Conservation (phyloP, 495 filamentous ascomycete species). For the Penicillium diatomitis region DNA sequence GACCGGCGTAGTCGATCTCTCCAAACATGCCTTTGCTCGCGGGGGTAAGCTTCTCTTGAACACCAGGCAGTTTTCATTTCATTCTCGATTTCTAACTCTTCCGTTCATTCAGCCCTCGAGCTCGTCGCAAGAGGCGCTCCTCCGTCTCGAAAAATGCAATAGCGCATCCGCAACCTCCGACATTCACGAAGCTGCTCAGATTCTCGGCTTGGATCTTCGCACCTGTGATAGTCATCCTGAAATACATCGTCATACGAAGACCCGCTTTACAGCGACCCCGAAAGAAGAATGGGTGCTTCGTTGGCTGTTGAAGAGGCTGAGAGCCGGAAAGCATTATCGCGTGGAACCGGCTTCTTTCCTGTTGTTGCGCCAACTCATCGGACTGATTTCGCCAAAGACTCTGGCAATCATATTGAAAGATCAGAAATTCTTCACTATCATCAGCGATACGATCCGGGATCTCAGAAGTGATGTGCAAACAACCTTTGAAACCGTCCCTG, state of each 20-base stretch:
- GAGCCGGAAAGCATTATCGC: slow-evolving; percentile 33
- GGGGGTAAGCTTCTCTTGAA: slow-evolving; percentile 23
- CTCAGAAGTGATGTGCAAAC: slow-evolving; percentile 29
- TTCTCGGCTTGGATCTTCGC: slow-evolving; percentile 37
- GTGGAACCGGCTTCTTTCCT: slow-evolving; percentile 39
- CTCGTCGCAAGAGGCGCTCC: slow-evolving; percentile 41
- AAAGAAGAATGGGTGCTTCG: slow-evolving; percentile 59
- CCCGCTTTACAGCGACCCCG: slow-evolving; percentile 23
- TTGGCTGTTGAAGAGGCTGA: slow-evolving; percentile 58
- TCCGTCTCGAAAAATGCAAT: slow-evolving; percentile 42
- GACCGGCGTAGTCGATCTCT: slow-evolving; percentile 11
- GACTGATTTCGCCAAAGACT: slow-evolving; percentile 33
- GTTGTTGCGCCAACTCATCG: slow-evolving; percentile 38
- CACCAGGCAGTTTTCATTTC: neutral
- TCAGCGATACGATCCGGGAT: slow-evolving; percentile 32
- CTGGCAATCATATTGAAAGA: slow-evolving; percentile 41
- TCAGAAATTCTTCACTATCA: slow-evolving; percentile 39
- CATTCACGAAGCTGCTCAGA: slow-evolving; percentile 38
- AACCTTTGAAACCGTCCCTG: slow-evolving; percentile 18
- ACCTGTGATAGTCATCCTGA: slow-evolving; percentile 28
- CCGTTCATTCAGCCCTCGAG: slow-evolving; percentile 25
- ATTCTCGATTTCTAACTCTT: slow-evolving; percentile 7
- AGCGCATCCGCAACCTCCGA: slow-evolving; percentile 30
- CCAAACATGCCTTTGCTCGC: slow-evolving; percentile 31
- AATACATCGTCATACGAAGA: slow-evolving; percentile 20